Base-by-base conservation (phyloP, 192 early-diverging fungal species). In the Entrophospora sp. region DNA sequence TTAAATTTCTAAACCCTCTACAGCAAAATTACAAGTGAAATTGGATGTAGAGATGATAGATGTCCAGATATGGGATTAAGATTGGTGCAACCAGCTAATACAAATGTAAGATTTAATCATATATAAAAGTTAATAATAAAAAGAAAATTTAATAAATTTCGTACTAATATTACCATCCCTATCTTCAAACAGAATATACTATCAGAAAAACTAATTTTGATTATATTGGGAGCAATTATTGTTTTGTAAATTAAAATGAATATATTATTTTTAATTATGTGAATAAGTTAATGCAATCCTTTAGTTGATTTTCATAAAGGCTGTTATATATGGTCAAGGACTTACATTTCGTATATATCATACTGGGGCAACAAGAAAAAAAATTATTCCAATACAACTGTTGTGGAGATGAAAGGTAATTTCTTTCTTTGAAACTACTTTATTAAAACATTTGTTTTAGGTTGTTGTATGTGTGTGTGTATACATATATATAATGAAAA, bases 301-400 rank as follows among this genome's bases (percentile, higher is more conserved):
- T 56, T 71, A 91, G 92, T 99, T 56, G 91, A 97, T 73, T 99
- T 96, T 77, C 77, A 81, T 59, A 99, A 99, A 77, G 96, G 96
- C 1, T 99, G 96, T 75, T 99, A 99, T 66, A 84, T 97, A n/a
- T 28, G 96, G 96, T 13, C 96, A 99, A 72, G 96, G 97, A 73
- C 85, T 99, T 69, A 99, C 96, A 0, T 95, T 96, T 72, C 81
- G 96, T 46, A 99, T 94, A 10, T 87, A 97, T 64, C 92, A 97
- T 69, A 92, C 87, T 27, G 96, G 96, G 14, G 90, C 93, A 5
- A 91, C 88, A 42, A 84, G 95, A 44, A 97, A 97, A 79, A 83
- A 94, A 46, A 77, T 99, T 6, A 81, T 96, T 30, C 94, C 93
- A 3, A 81, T 94, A 1, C 84, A 88, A 64, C 71, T 90, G 75